Evolutionary conservation across 2,329 filamentous ascomycete species (phyloP).

Genomic region (Ophioceras dolichostomum): DNA sequence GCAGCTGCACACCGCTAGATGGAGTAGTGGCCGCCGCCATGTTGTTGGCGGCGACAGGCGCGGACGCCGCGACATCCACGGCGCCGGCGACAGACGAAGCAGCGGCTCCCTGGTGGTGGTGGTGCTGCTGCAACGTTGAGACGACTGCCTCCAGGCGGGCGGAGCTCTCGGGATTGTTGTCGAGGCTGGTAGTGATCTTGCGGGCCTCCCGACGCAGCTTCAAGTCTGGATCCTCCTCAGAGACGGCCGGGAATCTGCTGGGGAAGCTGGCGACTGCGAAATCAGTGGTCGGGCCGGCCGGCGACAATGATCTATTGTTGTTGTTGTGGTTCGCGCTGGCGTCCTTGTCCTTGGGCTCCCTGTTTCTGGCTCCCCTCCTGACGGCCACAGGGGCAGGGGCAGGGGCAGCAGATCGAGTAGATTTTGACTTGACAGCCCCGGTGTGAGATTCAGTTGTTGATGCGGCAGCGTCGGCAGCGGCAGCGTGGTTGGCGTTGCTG

Average conservation of each 20-base stretch:
- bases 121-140: too few species aligned
- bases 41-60: too few species aligned
- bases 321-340: slow-evolving; percentile 16
- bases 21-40: too few species aligned
- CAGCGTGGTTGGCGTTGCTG: slow-evolving; percentile 3
- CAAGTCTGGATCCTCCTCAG: slow-evolving; percentile 12
- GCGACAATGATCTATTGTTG: slow-evolving; percentile 9
- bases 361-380: slow-evolving; percentile 1
- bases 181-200: slow-evolving; percentile 20
- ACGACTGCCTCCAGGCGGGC: slow-evolving; percentile 21
- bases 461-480: slow-evolving; percentile 7
- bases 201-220: slow-evolving; percentile 15
- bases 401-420: too few species aligned
- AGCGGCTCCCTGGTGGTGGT: too few species aligned
- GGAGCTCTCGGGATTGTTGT: slow-evolving; percentile 22
- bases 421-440: too few species aligned
- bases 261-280: slow-evolving; percentile 7
- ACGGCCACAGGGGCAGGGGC: neutral
- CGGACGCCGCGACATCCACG: too few species aligned
- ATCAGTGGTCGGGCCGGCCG: neutral
- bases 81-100: too few species aligned
- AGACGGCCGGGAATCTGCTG: slow-evolving; percentile 12
- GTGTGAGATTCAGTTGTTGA: slow-evolving; percentile 4
- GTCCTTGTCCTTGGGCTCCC: neutral
- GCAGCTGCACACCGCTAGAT: neutral